Evolutionary conservation across 441 rosid genomes (phyloP).

Genomic region (Populus hybrid): DNA sequence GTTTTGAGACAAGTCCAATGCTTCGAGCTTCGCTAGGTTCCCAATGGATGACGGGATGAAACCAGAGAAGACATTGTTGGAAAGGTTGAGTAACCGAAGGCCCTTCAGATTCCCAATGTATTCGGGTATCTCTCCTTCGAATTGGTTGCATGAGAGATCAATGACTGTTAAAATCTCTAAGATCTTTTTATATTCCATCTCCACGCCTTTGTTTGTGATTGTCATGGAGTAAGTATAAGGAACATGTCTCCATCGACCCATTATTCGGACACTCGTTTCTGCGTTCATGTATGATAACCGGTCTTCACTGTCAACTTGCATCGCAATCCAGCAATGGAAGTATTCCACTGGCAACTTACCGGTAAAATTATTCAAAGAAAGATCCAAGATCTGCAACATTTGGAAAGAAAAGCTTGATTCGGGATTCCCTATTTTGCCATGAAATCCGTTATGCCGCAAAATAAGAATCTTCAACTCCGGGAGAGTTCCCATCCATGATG

Average conservation of each 20-base stretch:
- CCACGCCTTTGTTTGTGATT: conserved; percentile 17
- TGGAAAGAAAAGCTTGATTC: background rate
- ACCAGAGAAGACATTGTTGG: too few species aligned
- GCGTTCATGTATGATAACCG: conserved; percentile 11
- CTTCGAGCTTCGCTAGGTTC: conserved; percentile 14
- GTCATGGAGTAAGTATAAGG: background rate
- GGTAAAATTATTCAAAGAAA: conserved; percentile 15
- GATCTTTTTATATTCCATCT: conserved; percentile 5
- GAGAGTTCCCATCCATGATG: conserved; percentile 38
- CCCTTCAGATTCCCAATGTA: too few species aligned
- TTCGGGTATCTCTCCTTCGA: conserved; percentile 8
- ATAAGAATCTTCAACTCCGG: conserved; percentile 19
- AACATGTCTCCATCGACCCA: background rate
- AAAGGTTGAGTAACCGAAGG: too few species aligned
- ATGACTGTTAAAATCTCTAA: conserved; percentile 4
- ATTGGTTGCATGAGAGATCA: conserved; percentile 28
- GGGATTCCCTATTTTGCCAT: conserved; percentile 14
- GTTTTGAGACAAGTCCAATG: conserved; percentile 36
- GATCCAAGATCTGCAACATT: conserved; percentile 18
- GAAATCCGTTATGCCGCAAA: conserved; percentile 27
- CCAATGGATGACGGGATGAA: conserved; percentile 7
- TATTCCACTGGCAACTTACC: conserved; percentile 21
- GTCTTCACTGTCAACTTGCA: background rate
- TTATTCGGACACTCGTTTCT: background rate
- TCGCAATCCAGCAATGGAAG: conserved; percentile 6